Evolutionary conservation across 805 yeast genomes (phyloP).

Genomic region (Hermanozyma aechmeae): DNA sequence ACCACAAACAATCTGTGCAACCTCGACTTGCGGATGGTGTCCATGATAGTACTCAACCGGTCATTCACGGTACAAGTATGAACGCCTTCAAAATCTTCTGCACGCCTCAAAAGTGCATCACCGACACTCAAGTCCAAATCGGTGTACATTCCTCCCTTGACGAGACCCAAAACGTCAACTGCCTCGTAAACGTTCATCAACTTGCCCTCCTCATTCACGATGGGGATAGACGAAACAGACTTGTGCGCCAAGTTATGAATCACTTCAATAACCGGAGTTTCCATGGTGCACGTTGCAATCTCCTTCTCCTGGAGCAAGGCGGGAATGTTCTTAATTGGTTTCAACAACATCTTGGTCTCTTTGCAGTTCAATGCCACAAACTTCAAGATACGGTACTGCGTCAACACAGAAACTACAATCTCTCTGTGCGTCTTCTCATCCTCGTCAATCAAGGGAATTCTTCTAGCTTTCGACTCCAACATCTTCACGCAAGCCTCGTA

Average conservation of each 20-base stretch:
- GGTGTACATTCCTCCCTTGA: conserved; percentile 89
- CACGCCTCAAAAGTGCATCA: conserved; percentile 86
- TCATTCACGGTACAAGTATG: conserved; percentile 89
- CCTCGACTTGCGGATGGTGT: conserved; percentile 84
- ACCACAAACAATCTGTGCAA: conserved; percentile 89
- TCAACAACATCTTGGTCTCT: conserved; percentile 75
- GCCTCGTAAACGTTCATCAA: conserved; percentile 91
- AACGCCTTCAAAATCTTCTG: conserved; percentile 96
- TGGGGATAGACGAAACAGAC: conserved; percentile 89
- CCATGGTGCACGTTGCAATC: conserved; percentile 77
- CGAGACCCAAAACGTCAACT: conserved; percentile 84
- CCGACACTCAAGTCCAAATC: conserved; percentile 90
- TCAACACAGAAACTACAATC: conserved; percentile 88
- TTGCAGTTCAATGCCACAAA: conserved; percentile 94
- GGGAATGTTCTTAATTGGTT: conserved; percentile 62
- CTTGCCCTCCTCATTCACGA: conserved; percentile 62
- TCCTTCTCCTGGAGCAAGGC: conserved; percentile 46
- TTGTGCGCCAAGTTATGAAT: conserved; percentile 70
- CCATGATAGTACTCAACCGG: conserved; percentile 80
- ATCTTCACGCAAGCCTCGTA: conserved; percentile 91
- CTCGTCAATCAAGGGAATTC: conserved; percentile 90
- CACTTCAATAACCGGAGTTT: conserved; percentile 89
- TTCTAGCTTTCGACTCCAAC: conserved; percentile 80
- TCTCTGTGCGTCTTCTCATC: conserved; percentile 90
- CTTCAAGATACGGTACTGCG: conserved; percentile 92